These are phyloP conservation scores for Colletotrichum melonis DNA, from an alignment of 2,329 filamentous ascomycete genomes.

Conservation along the genomic window DNA sequence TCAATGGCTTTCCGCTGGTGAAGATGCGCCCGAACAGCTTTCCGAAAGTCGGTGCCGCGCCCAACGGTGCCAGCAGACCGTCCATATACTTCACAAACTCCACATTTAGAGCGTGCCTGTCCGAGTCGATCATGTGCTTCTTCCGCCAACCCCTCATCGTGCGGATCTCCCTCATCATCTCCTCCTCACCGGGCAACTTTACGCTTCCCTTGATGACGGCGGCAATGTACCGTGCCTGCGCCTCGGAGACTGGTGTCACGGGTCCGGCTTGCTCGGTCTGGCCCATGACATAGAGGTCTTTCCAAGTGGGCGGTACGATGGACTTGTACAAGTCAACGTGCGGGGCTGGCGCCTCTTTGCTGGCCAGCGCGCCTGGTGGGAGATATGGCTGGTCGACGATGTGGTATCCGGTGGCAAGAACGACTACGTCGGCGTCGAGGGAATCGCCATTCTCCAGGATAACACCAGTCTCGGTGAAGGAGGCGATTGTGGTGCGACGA, in stretches of 20 bases:
- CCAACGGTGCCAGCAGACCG: constrained; percentile 45
- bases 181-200: constrained; percentile 39
- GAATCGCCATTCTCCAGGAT: constrained; percentile 53
- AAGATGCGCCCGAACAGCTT: constrained; percentile 42
- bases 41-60: constrained; percentile 44
- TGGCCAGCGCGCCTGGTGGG: constrained; percentile 39
- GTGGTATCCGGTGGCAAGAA: constrained; percentile 62
- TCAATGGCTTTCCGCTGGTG: constrained; percentile 40
- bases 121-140: constrained; percentile 44
- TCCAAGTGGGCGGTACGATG: constrained; percentile 43
- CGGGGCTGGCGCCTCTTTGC: constrained; percentile 37
- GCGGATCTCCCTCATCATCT: constrained; percentile 43
- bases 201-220: constrained; percentile 43
- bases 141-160: constrained; percentile 41
- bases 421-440: constrained; percentile 56
- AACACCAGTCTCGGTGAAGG: constrained; percentile 45
- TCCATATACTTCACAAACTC: constrained; percentile 47
- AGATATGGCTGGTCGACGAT: constrained; percentile 41
- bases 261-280: constrained; percentile 46
- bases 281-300: constrained; percentile 48
- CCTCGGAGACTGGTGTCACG: constrained; percentile 45
- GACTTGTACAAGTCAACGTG: constrained; percentile 47
- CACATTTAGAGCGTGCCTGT: constrained; percentile 43
- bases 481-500: constrained; percentile 45
- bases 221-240: constrained; percentile 47